A percentile compares a stretch with the other conserved stretches of the same genome.
phyloP scores from a whole-genome alignment of 2,329 filamentous ascomycete genomes.

The Clarireedia homoeocarpa region DNA sequence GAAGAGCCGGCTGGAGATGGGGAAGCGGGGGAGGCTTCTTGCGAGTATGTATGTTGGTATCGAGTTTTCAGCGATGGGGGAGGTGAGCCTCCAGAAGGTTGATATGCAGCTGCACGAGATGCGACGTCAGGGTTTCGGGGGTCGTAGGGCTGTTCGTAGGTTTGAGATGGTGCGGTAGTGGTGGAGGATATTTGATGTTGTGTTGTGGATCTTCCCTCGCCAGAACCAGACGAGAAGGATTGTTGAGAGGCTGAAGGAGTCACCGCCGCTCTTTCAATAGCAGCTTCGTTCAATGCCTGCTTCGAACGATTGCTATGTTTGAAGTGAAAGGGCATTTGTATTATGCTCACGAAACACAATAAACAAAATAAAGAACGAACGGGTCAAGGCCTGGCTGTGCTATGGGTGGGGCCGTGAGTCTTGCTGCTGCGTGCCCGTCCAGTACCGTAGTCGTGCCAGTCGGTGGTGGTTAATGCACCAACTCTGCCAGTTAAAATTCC shows the following conservation, averaged over 20 bases:
- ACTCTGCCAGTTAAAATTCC: constrained; percentile 4
- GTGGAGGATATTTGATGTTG: constrained; percentile 9
- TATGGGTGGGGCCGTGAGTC: constrained; percentile 7
- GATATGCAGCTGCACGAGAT: constrained; percentile 19
- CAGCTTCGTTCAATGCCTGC: constrained; percentile 25
- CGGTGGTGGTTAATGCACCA: not conserved
- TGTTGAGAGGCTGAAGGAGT: constrained; percentile 11
- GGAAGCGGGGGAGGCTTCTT: constrained; percentile 12
- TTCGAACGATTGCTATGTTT: constrained; percentile 30
- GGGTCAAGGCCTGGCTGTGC: constrained; percentile 9
- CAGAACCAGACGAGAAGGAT: constrained; percentile 10
- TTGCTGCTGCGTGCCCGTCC: not conserved
- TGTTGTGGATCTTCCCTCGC: constrained; percentile 14
- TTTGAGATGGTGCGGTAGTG: constrained; percentile 10
- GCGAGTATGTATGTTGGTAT: constrained; percentile 21
- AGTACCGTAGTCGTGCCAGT: not conserved
- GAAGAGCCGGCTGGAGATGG: constrained; percentile 16
- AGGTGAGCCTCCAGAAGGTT: constrained; percentile 16
- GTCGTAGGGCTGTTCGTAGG: constrained; percentile 13
- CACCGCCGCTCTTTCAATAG: constrained; percentile 10
- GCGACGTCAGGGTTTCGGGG: constrained; percentile 18
- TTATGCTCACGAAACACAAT: constrained; percentile 9
- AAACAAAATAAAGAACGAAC: constrained; percentile 1
- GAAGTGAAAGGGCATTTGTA: constrained; percentile 29
- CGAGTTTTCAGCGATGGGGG: constrained; percentile 19